Base-by-base conservation (phyloP, 495 filamentous ascomycete genomes). In the Glonium stellatum region DNA sequence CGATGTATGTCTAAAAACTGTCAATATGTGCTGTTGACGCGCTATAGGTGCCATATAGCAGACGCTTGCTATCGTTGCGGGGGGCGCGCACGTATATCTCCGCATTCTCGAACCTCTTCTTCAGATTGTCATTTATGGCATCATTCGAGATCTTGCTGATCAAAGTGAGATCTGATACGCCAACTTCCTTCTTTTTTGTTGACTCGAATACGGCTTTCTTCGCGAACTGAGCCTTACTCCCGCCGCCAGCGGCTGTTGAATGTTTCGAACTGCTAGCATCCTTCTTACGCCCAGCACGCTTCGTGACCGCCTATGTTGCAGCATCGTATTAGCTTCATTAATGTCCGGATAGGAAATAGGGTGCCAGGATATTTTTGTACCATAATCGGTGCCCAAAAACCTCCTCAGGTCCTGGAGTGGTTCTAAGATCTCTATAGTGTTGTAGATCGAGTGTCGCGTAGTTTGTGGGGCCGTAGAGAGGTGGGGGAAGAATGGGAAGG, bases 101-200 rank as follows among this genome's bases (percentile, higher is more conserved):
- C 63, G 78, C 84, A 79, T 91, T 89, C 68, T 97, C 88, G 72
- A 99, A 99, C 42, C 95, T 86, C 73, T 96, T 89, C 78, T 96
- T 95, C 73, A 99, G 70, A 73, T 99, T 99, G 58, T 97, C 92
- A 75, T 99, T 99, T 78, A 99, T 99, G 18, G 92, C 91, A 72
- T 99, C 95, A 71, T 97, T 96, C 60, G 91, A 93, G 61, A 99
- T 93, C 76, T 97, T 97, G 77, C 90, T 95, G 67, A 99, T 87
- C 61, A 99, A 79, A 5, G 95, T 99, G 66, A 99, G 80, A 80
- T 99, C 95, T 19, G 95, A 96, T 27, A 99, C 92, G 57, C 95
- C 95, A 63, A 97, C 92, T 75, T 97, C 91, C 83, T 96, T 97
- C 84, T 97, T 97, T 82, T 96, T 97, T 55, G 84, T 88, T 22